Evolutionary conservation across 2,329 filamentous ascomycete genomes (phyloP).

Genomic region (Stromatinia cepivora): DNA sequence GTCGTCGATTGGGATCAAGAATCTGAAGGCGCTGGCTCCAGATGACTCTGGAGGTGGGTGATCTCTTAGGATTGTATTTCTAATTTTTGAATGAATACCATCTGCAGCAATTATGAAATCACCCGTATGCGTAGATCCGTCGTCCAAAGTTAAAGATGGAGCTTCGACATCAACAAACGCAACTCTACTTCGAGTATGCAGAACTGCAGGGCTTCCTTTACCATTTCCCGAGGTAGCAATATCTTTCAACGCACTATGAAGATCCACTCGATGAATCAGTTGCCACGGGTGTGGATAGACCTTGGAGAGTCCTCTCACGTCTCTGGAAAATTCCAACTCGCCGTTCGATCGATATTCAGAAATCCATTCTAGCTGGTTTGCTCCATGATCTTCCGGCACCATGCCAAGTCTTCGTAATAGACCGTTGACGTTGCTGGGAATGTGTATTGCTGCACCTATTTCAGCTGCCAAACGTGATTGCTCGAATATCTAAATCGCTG

Average conservation of each 20-base stretch:
- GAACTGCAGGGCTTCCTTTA: conserved; percentile 42
- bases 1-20: conserved; percentile 31
- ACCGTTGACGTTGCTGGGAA: conserved; percentile 61
- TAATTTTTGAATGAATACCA: conserved; percentile 44
- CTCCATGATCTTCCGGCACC: conserved; percentile 45
- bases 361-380: conserved; percentile 13
- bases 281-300: conserved; percentile 45
- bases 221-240: conserved; percentile 45
- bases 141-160: conserved; percentile 48
- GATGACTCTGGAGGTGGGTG: conserved; percentile 16
- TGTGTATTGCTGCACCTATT: conserved; percentile 61
- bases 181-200: conserved; percentile 48
- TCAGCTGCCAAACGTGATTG: conserved; percentile 57
- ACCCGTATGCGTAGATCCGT: conserved; percentile 47
- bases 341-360: conserved; percentile 23
- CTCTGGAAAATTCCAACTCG: background rate
- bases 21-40: conserved; percentile 35
- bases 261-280: conserved; percentile 53
- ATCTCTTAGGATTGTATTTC: background rate
- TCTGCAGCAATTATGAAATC: conserved; percentile 58
- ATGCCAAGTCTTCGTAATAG: conserved; percentile 51
- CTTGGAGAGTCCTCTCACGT: background rate
- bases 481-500: conserved; percentile 50
- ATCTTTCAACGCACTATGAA: conserved; percentile 55
- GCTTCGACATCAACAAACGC: conserved; percentile 46